Evolutionary conservation across 495 filamentous ascomycete genomes (phyloP).

Genomic region (Penicillium ucsense): DNA sequence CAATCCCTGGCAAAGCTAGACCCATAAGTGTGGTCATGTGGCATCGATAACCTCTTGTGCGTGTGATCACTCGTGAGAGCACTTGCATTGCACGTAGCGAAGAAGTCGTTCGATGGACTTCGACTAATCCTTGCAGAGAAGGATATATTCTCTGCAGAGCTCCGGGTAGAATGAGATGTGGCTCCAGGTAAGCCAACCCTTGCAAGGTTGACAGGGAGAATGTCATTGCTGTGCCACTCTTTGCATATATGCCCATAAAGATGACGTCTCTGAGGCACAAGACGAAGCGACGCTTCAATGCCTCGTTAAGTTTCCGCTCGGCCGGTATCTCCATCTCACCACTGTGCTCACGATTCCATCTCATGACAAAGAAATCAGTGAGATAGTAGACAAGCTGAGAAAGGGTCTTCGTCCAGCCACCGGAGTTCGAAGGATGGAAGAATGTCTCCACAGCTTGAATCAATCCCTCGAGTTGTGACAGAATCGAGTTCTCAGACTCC

Average conservation of each 20-base stretch:
- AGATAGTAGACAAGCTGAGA: conserved; percentile 88
- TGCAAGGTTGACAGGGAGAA: conserved; percentile 87
- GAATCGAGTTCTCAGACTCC: conserved; percentile 64
- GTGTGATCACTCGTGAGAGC: conserved; percentile 78
- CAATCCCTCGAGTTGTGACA: conserved; percentile 81
- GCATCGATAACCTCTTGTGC: conserved; percentile 85
- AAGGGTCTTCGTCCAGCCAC: conserved; percentile 81
- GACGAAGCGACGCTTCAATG: conserved; percentile 82
- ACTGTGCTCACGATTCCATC: conserved; percentile 90
- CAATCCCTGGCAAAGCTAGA: conserved; percentile 86
- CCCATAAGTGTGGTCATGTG: conserved; percentile 90
- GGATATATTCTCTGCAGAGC: conserved; percentile 95
- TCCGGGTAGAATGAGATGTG: conserved; percentile 84
- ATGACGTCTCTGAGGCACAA: conserved; percentile 82
- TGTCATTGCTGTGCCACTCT: conserved; percentile 82
- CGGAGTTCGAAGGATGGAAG: conserved; percentile 97
- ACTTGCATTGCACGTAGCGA: conserved; percentile 85
- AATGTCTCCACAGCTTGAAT: conserved; percentile 97
- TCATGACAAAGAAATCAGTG: conserved; percentile 93
- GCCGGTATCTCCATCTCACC: conserved; percentile 79
- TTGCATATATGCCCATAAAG: conserved; percentile 97
- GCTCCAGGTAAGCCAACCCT: conserved; percentile 80
- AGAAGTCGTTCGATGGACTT: conserved; percentile 93
- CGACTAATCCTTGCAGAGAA: conserved; percentile 88
- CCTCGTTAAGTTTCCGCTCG: conserved; percentile 68